Percentiles rank a stretch among this genome's conserved stretches.
These are phyloP conservation scores for Thielaviopsis punctulata DNA, from an alignment of 2,329 filamentous ascomycete species.

Conservation along the genomic window DNA sequence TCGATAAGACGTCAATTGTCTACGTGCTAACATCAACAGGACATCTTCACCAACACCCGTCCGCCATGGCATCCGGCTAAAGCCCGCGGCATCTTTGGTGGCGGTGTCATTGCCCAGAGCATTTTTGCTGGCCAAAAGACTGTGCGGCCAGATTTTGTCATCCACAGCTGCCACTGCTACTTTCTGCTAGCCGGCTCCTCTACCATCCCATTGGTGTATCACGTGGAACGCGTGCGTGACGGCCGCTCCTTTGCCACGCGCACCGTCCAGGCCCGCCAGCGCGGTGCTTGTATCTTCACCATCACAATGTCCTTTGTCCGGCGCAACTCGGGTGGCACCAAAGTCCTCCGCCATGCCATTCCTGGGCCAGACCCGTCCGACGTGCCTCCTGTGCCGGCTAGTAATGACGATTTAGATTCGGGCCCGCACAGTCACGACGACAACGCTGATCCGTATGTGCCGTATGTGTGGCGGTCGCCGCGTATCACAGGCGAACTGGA, in stretches of 20 bases:
- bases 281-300: constrained; percentile 82
- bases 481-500: constrained; percentile 22
- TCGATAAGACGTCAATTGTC: not conserved
- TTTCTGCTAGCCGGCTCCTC: constrained; percentile 83
- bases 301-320: constrained; percentile 80
- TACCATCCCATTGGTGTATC: constrained; percentile 76
- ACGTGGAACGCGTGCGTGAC: constrained; percentile 85
- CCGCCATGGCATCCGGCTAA: constrained; percentile 83
- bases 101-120: constrained; percentile 81
- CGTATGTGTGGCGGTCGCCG: constrained; percentile 30
- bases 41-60: constrained; percentile 89
- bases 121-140: constrained; percentile 79
- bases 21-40: constrained; percentile 26
- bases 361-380: constrained; percentile 33
- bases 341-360: constrained; percentile 46
- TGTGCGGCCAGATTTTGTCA: constrained; percentile 59
- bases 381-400: constrained; percentile 20
- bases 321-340: constrained; percentile 36
- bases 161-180: constrained; percentile 98
- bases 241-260: constrained; percentile 79
- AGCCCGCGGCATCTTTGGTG: constrained; percentile 85
- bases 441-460: constrained; percentile 29
- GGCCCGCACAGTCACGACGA: constrained; percentile 24
- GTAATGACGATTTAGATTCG: constrained; percentile 24
- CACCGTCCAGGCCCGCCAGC: constrained; percentile 88